A percentile compares a stretch with the other conserved stretches of the same genome.
These are phyloP conservation scores for Coprinopsis strossmayeri DNA, from an alignment of 768 basidiomycete genomes.

Conservation along the genomic window DNA sequence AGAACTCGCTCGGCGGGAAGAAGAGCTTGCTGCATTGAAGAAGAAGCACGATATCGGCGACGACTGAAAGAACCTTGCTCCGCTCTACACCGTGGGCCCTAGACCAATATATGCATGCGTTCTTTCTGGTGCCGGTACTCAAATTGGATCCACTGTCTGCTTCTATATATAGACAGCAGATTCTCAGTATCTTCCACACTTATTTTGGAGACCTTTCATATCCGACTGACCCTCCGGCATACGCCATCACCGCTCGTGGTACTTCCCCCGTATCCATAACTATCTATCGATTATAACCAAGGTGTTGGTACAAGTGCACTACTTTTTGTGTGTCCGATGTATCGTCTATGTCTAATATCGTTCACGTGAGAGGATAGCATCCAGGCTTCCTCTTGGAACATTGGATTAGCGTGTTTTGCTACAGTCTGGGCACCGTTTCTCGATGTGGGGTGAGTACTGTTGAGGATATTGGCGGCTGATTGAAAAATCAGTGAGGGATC, in stretches of 20 bases:
- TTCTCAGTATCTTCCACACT: too few relatives aligned
- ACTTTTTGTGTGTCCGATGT: conserved; percentile 3
- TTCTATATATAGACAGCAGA: too few relatives aligned
- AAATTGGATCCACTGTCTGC: too few relatives aligned
- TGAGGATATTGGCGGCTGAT: conserved; percentile 58
- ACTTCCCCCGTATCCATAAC: background rate
- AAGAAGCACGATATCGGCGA: conserved; percentile 82
- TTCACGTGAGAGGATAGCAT: background rate
- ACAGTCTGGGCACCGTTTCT: conserved; percentile 54
- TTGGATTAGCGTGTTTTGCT: conserved; percentile 4
- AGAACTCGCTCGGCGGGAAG: conserved; percentile 85
- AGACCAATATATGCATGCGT: too few relatives aligned
- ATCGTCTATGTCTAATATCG: background rate
- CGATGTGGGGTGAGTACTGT: conserved; percentile 62
- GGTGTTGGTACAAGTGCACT: conserved; percentile 5
- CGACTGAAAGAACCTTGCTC: conserved; percentile 37
- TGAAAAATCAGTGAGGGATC: conserved; percentile 15
- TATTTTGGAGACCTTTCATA: conserved; percentile 3
- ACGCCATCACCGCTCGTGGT: background rate
- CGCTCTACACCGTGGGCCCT: too few relatives aligned
- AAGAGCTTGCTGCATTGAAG: conserved; percentile 84
- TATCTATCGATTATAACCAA: conserved; percentile 1
- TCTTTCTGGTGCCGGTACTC: too few relatives aligned
- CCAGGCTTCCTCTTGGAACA: background rate
- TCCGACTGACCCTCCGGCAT: background rate